phyloP scores from a whole-genome alignment of 768 basidiomycete genomes.

The Russula vinacea region DNA sequence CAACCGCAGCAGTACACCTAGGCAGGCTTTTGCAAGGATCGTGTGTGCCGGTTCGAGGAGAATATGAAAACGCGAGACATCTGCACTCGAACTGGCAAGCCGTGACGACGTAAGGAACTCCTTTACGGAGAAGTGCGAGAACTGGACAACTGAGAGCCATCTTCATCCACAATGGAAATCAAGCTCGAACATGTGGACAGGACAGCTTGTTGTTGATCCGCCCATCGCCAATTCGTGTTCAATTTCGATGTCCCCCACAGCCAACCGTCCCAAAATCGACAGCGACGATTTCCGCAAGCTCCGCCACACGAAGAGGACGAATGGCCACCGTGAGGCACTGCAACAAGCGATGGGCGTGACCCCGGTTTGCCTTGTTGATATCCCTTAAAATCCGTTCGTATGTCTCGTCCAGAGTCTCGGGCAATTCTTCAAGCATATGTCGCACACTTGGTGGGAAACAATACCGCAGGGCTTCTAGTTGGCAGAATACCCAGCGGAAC shows the following conservation, averaged over 20 bases:
- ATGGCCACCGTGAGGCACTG: slow-evolving; percentile 1
- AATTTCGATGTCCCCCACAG: neutral
- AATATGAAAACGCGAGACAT: neutral
- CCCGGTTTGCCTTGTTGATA: slow-evolving; percentile 6
- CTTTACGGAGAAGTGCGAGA: slow-evolving; percentile 12
- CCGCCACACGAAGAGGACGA: neutral
- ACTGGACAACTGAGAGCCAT: neutral
- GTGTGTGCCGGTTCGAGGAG: neutral
- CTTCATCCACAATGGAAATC: neutral
- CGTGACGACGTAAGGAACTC: slow-evolving; percentile 5
- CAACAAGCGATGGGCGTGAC: neutral
- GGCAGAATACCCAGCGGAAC: slow-evolving; percentile 1
- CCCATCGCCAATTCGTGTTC: slow-evolving; percentile 10
- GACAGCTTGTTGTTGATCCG: neutral
- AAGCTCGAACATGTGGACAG: neutral
- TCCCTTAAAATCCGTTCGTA: neutral
- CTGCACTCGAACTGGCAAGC: neutral
- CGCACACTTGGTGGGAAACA: slow-evolving; percentile 5
- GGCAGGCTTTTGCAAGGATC: neutral
- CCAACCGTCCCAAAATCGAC: neutral
- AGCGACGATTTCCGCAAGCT: slow-evolving; percentile 1
- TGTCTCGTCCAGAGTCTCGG: slow-evolving; percentile 2
- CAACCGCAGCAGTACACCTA: neutral
- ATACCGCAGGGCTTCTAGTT: neutral
- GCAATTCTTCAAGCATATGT: neutral